Base-by-base conservation (phyloP, 306 rosid genomes). In the Quercus rubra region DNA sequence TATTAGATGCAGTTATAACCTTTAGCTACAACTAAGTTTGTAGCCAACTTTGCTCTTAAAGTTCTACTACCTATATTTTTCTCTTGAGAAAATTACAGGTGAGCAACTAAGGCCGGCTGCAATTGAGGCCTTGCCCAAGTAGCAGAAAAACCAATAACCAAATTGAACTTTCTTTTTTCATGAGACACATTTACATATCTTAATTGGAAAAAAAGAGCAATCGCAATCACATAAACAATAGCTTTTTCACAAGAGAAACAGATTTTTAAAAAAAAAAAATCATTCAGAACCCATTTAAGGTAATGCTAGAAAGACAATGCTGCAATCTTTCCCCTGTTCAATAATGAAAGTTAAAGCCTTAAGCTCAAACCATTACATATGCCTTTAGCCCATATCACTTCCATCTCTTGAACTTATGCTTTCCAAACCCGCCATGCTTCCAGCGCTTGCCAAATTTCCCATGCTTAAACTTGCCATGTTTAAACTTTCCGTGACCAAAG, bases 371-470 rank as follows among this genome's bases (percentile, higher is more conserved):
- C 27, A 7, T 25, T 43, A 57, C 52, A 76, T 63, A 66, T 46
- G 59, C 33, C 25, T 38, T 38, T 73, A 62, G 27, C 78, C 57
- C 56, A 18, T 3, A 72, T 87, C 81, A 93, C 87, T 92, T 94
- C 97, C 95, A 93, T 74, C 75, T 82, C 88, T 89, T 90, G 80
- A 82, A 88, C 85, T 76, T 89, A 75, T 84, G 88, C 80, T n/a
- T 74, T 62, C 94, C 86, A 73, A 72, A 83, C 86, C 61, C 68
- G 19, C 91, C 90, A 75, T 82, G 84, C 82, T 88, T 88, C 86
- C 87, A 86, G 19, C 83, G 92, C 78, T 90, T 91, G 51, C 97
- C 95, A 57, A 84, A 88, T 80, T 93, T 93, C 3, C 97, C 97
- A 30, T 89, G 97, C 81, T 91, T 88, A 59, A 82, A 91, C 75